Evolutionary conservation across 176 grass and related monocot species (phyloP).

Genomic region (Puya raimondii): DNA sequence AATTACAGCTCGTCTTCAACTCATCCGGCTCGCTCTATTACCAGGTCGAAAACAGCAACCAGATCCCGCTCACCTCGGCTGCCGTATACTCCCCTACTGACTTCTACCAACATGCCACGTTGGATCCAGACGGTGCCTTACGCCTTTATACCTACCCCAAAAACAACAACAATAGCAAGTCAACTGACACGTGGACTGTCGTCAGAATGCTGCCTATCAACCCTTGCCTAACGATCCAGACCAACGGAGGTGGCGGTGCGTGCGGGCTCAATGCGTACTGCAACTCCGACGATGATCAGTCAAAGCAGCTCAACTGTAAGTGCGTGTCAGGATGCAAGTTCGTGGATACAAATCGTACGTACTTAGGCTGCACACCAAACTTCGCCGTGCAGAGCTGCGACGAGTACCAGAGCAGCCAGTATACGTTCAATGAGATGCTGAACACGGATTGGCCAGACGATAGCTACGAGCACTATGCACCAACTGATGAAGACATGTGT

Average conservation of each 20-base stretch:
- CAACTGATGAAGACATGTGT: background rate
- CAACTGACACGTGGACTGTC: background rate
- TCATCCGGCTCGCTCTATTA: constrained; percentile 18
- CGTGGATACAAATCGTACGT: background rate
- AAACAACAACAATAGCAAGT: background rate
- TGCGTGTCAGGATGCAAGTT: background rate
- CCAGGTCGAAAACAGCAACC: background rate
- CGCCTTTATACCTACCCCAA: constrained; percentile 27
- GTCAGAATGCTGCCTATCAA: background rate
- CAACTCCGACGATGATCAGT: background rate
- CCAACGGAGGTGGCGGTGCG: background rate
- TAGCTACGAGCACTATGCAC: background rate
- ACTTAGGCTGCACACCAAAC: background rate
- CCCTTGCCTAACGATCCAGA: background rate
- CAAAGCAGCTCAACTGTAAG: background rate
- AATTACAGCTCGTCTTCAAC: constrained; percentile 24
- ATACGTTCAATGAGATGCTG: background rate
- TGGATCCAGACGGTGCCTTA: constrained; percentile 37
- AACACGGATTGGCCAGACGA: background rate
- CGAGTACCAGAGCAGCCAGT: background rate
- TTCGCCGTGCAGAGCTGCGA: background rate
- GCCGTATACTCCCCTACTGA: background rate
- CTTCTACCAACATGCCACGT: constrained; percentile 23
- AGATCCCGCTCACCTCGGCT: background rate
- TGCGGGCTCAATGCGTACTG: background rate